Base-by-base conservation (phyloP, 2,329 filamentous ascomycete genomes). In the Talaromyces atroroseus region DNA sequence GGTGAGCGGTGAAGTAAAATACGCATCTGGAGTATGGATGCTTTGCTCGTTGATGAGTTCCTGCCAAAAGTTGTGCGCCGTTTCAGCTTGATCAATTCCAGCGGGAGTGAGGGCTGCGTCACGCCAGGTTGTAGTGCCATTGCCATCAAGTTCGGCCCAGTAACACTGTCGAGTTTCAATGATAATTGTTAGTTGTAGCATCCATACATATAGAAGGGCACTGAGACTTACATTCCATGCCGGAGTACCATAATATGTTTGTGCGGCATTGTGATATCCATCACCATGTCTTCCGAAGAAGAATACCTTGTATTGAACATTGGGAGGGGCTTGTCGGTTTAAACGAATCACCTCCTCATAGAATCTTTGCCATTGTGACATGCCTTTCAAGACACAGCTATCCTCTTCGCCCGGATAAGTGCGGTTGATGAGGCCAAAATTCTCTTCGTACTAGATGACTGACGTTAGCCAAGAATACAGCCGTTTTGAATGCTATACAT, bases 231-330 rank as follows among this genome's bases (percentile, higher is more conserved):
- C 78, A 65, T 86, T 82, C 83, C 82, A 85, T 0, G 77, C 80
- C 3, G 78, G 74, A 0, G 81, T 84, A 40, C 82, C 82, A 59
- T 83, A 85, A 61, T 74, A 80, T 1, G 71, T 65, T 64, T 85
- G 78, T 1, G 81, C 82, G 10, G 80, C 80, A 62, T 85, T 86
- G 68, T 85, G 80, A 62, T 72, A 79, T 10, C 82, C 82, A 64
- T 85, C 77, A 18, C 83, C 83, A 63, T 86, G 83, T 24, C 83
- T 77, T 36, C 80, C 82, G 50, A 84, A 68, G 66, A 80, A 83
- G 24, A 86, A 68, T 2, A 86, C 71, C 48, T 79, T 80, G 68
- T 83, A 85, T 36, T 74, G 69, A 6, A 78, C 72, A 52, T 73
- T 71, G 0, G 63, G 52, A 1, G 68, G 67, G 0, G 73, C 68